A percentile compares a stretch with the other conserved stretches of the same genome.
Conservation (phyloP, 108 stramenopile genomes). For the Craspedostauros australis region DNA sequence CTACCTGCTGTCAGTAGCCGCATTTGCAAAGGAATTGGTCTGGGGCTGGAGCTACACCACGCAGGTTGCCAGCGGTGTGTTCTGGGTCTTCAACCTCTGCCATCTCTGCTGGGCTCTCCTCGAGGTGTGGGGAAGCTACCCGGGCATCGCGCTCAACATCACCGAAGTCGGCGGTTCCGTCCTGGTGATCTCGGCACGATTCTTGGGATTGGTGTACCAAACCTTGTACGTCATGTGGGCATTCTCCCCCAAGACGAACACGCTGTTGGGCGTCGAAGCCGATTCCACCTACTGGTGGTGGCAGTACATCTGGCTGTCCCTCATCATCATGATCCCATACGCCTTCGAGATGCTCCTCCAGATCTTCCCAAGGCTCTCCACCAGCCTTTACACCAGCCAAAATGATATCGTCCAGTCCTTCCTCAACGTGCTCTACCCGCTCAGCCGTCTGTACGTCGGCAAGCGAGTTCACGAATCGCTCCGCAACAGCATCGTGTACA, state of each 20-base stretch:
- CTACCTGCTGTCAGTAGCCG: constrained; percentile 82
- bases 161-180: constrained; percentile 89
- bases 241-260: constrained; percentile 66
- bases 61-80: constrained; percentile 89
- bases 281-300: constrained; percentile 94
- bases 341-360: constrained; percentile 71
- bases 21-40: constrained; percentile 82
- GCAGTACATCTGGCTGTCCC: constrained; percentile 94
- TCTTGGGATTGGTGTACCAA: constrained; percentile 89
- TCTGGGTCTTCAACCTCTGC: constrained; percentile 87
- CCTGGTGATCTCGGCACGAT: constrained; percentile 77
- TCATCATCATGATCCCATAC: constrained; percentile 85
- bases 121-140: constrained; percentile 92
- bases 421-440: constrained; percentile 84
- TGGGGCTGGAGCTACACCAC: constrained; percentile 92
- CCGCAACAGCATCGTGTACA: constrained; percentile 65
- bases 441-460: constrained; percentile 86
- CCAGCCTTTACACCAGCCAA: constrained; percentile 71
- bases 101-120: constrained; percentile 82
- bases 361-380: constrained; percentile 64
- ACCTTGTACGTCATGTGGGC: constrained; percentile 91
- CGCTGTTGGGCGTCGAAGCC: constrained; percentile 74
- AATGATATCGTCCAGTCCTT: constrained; percentile 87
- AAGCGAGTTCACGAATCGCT: constrained; percentile 90
- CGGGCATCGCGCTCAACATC: constrained; percentile 85